These are phyloP conservation scores for Aeschynomene evenia DNA, from an alignment of 306 rosid species.

Conservation along the genomic window DNA sequence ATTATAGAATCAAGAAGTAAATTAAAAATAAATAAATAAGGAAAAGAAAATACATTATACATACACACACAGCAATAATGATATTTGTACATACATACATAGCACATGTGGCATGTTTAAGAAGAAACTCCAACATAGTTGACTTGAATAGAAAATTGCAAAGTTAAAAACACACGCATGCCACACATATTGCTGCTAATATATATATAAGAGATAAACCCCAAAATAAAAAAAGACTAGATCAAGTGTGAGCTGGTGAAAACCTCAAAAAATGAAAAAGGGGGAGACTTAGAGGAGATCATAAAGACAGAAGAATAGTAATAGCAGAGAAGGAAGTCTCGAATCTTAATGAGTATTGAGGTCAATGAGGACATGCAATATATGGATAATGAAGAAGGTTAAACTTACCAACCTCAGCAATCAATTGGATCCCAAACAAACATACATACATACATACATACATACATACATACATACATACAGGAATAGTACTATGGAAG, in stretches of 20 bases:
- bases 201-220: not conserved
- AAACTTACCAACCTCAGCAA: conserved; percentile 33
- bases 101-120: not conserved
- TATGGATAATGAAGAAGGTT: conserved; percentile 27
- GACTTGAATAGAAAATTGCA: not conserved
- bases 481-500: not conserved
- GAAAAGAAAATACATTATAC: not conserved
- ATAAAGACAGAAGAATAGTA: conserved; percentile 28
- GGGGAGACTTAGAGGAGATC: conserved; percentile 9
- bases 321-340: conserved; percentile 15
- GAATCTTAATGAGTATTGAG: conserved; percentile 18
- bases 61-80: not conserved
- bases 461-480: too few relatives aligned
- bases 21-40: too few relatives aligned
- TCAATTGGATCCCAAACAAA: conserved; percentile 35
- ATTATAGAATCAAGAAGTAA: not conserved
- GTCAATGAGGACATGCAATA: conserved; percentile 58
- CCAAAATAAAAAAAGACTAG: not conserved
- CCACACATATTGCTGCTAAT: not conserved
- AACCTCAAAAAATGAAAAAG: not conserved
- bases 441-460: too few relatives aligned
- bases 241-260: not conserved
- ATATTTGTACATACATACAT: not conserved
- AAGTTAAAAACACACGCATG: not conserved
- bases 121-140: conserved; percentile 3